Base-by-base conservation (phyloP, 1,139 yeast species). In the Candida neerlandica region DNA sequence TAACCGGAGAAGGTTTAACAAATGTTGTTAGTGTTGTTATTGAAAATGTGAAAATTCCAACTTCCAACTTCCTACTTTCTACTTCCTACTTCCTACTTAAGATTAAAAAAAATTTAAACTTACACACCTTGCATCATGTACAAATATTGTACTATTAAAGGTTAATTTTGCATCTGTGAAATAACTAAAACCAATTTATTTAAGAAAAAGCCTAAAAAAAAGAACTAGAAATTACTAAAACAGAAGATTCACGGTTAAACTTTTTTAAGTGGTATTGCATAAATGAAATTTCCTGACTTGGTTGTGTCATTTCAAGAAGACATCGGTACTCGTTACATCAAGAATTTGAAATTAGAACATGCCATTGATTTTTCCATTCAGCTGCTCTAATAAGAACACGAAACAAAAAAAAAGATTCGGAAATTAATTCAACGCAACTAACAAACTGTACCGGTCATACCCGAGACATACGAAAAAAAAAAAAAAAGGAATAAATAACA, bases 111-210 rank as follows among this genome's bases (percentile, higher is more conserved):
- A 18, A 16, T 19, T 37, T 10, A 10, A 19, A 2, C 19, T 19
- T 19, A 11, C 27, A 19, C 19, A 37, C 40, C 29, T 37, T 37
- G 15, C 40, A 37, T 37, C 40, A 37, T 37, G 40, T 19, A 37
- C 19, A 37, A n/a, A 19, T 19, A 23, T 37, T 19, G 27, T 37
- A 21, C 23, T 21, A 21, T 35, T 19, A 5, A 12, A 11, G 19
- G 27, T 12, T 4, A 29, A 11, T 5, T 37, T 18, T 37, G 14
- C 27, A 37, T 37, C 40, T 37, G 40, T 26, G 38, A 34, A 34
- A 16, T 12, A 18, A 34, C 38, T 16, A 34, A 34, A 34, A 10
- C 16, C 18, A 34, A 34, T 4, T 4, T 34, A 5, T 10, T 29
- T 14, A 34, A 34, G 6, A 18, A 18, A 16, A 34, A 34, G 16